Percentiles rank a stretch among this genome's conserved stretches.
Evolutionary conservation across 176 grass and related monocot genomes (phyloP).

Genomic region (Echinochloa phyllopogon): DNA sequence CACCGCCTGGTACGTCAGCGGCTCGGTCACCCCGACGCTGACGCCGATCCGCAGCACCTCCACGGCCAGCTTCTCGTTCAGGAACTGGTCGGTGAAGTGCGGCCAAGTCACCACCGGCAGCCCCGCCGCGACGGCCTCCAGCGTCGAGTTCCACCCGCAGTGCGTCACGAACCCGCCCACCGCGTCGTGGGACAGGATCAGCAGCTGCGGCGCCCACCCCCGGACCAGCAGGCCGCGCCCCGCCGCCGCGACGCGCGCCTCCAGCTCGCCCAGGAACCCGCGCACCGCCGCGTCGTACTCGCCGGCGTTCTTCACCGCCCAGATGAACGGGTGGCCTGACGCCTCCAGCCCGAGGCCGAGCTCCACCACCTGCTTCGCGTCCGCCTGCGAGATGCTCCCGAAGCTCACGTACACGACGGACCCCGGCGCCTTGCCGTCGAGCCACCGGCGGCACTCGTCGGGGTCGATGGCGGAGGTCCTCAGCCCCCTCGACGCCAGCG

Average conservation of each 20-base stretch:
- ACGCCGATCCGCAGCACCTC: conserved; percentile 63
- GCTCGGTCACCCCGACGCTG: conserved; percentile 35
- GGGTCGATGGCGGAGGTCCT: conserved; percentile 18
- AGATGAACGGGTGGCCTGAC: conserved; percentile 55
- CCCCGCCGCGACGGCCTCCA: conserved; percentile 57
- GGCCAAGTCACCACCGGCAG: conserved; percentile 72
- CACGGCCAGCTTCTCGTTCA: conserved; percentile 63
- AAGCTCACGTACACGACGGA: conserved; percentile 82
- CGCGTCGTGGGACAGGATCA: conserved; percentile 61
- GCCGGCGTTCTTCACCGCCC: conserved; percentile 32
- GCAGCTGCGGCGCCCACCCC: conserved; percentile 67
- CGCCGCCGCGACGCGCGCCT: conserved; percentile 35
- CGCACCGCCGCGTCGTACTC: not conserved
- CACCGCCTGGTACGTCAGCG: not conserved
- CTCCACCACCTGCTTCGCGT: conserved; percentile 52
- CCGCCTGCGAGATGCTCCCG: conserved; percentile 58
- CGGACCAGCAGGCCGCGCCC: conserved; percentile 37
- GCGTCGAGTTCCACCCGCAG: conserved; percentile 84
- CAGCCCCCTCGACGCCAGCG: conserved; percentile 19
- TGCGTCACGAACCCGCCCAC: conserved; percentile 75
- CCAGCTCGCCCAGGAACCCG: conserved; percentile 11
- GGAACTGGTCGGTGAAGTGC: conserved; percentile 53
- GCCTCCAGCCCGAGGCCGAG: conserved; percentile 63
- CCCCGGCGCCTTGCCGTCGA: conserved; percentile 42
- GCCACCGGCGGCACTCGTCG: conserved; percentile 53